Base-by-base conservation (phyloP, 257 asterid genomes). In the Knoxia roxburghii region DNA sequence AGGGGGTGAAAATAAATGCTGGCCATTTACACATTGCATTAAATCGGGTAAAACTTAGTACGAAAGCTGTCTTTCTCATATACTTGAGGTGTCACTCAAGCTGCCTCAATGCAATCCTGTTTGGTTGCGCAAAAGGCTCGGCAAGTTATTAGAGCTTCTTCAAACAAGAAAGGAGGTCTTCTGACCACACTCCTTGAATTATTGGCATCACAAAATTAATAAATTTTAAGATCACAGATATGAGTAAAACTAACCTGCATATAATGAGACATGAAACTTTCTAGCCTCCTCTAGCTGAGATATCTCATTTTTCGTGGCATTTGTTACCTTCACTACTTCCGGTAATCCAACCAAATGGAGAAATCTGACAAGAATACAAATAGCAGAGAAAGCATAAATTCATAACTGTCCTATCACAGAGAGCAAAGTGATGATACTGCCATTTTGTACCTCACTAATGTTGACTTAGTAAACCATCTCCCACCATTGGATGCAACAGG, bases 201-300 rank as follows among this genome's bases (percentile, higher is more conserved):
- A 7, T 11, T 68, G 56, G 55, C 35, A 27, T 2, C 46, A 17
- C 4, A 18, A 40, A 14, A n/a, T 2, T 45, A 41, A 14, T 17
- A 65, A 54, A 14, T 59, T 33, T 32, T 10, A 30, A 17, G 32
- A 29, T 18, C 21, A 53, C 7, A 65, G 9, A 57, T 0, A 46
- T 13, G 23, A 29, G 27, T 21, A 65, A 57, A 67, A 50, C 91
- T 79, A 75, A 83, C 94, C 95, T 73, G 85, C 69, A 83, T 88
- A 83, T 18, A 90, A 76, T 23, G 97, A 89, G 67, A 83, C 74
- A 75, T 93, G 98, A 81, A 90, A 93, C 30, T 61, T 79, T 18
- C 87, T 82, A 69, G 95, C 87, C 77, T 88, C 97, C 78, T 86
- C 97, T 54, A 93, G 88, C 88, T 88, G 97, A 82, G 87, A 80